Conservation (phyloP, 2,329 filamentous ascomycete species). For the Diplodia mutila region DNA sequence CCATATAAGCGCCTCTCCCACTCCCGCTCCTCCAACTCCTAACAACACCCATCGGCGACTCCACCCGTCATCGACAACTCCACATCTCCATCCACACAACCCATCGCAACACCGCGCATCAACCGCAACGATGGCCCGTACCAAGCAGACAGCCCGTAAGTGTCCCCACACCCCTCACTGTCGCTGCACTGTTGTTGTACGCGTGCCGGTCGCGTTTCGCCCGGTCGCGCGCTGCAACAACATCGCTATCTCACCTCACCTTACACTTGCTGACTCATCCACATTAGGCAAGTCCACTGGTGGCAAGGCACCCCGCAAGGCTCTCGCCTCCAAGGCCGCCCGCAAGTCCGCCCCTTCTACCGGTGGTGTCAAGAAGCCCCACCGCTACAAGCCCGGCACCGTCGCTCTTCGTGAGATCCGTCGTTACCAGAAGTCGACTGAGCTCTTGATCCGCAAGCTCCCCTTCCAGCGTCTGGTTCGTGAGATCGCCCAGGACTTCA, state of each 20-base stretch:
- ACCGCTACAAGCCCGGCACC: slow-evolving; percentile 69
- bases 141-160: slow-evolving; percentile 62
- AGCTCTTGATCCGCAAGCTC: slow-evolving; percentile 80
- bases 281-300: slow-evolving; percentile 71
- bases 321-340: slow-evolving; percentile 98
- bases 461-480: slow-evolving; percentile 80
- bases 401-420: slow-evolving; percentile 89
- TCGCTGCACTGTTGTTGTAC: slow-evolving; percentile 30
- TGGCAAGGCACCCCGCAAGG: slow-evolving; percentile 82
- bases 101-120: slow-evolving; percentile 31
- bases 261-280: slow-evolving; percentile 38
- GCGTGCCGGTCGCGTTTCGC: slow-evolving; percentile 28
- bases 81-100: slow-evolving; percentile 34
- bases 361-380: slow-evolving; percentile 67
- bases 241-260: slow-evolving; percentile 26
- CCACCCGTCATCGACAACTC: slow-evolving; percentile 25
- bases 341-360: slow-evolving; percentile 98
- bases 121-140: slow-evolving; percentile 53
- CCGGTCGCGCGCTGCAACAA: slow-evolving; percentile 18
- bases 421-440: slow-evolving; percentile 85
- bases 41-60: slow-evolving; percentile 34
- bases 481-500: slow-evolving; percentile 70
- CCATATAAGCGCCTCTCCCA: slow-evolving; percentile 41
- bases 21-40: slow-evolving; percentile 41
- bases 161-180: slow-evolving; percentile 35